Conservation (phyloP, 106 monocot genomes). For the Cymbidium sinense region DNA sequence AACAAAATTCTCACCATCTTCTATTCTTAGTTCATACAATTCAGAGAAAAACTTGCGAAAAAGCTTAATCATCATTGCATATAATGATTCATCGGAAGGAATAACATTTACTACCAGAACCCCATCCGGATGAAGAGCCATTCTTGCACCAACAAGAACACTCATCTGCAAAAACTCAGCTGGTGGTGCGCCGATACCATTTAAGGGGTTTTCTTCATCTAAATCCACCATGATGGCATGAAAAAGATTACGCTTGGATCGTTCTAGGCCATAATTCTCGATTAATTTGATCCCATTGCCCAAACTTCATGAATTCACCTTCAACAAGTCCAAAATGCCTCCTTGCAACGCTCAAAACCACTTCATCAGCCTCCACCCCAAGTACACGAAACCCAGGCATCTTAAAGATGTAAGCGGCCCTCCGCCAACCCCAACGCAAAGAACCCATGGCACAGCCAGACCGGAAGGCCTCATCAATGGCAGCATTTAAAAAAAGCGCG, state of each 20-base stretch:
- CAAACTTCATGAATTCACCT: constrained; percentile 44
- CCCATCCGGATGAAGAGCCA: constrained; percentile 19
- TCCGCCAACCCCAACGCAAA: constrained; percentile 83
- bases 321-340: constrained; percentile 65
- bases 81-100: constrained; percentile 20
- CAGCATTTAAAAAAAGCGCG: constrained; percentile 40
- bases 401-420: constrained; percentile 33
- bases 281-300: constrained; percentile 64
- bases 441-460: constrained; percentile 29
- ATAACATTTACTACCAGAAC: constrained; percentile 70
- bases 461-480: constrained; percentile 11
- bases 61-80: constrained; percentile 26
- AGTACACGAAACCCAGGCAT: constrained; percentile 49
- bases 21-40: constrained; percentile 63
- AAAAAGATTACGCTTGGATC: constrained; percentile 10
- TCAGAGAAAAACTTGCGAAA: constrained; percentile 50
- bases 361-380: constrained; percentile 70
- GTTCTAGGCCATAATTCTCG: constrained; percentile 11
- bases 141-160: constrained; percentile 40
- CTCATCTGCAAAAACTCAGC: constrained; percentile 32
- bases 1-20: constrained; percentile 69
- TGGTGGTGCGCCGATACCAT: constrained; percentile 51
- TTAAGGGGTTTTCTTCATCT: constrained; percentile 41
- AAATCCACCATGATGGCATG: constrained; percentile 87
- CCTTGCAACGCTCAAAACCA: constrained; percentile 51